These are phyloP conservation scores for Colletotrichum phormii DNA, from an alignment of 2,329 filamentous ascomycete genomes.

Conservation along the genomic window DNA sequence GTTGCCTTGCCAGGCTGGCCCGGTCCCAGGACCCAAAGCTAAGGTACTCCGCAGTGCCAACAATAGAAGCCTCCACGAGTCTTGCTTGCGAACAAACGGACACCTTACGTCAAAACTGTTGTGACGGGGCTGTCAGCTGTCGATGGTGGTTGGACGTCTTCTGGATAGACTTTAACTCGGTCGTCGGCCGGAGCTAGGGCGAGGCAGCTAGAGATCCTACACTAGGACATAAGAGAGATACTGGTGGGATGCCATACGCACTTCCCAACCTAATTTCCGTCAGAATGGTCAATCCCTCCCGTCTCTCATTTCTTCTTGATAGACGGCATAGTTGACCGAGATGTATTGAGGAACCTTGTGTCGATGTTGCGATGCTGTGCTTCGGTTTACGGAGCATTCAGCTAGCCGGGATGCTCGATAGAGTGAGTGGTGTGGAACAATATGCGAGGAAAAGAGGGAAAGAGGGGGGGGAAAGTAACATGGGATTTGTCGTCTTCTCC, in stretches of 20 bases:
- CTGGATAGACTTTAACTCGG: conserved; percentile 23
- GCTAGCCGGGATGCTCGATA: not conserved
- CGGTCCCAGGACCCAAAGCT: conserved; percentile 11
- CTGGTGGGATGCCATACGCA: conserved; percentile 13
- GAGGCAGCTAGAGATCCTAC: not conserved
- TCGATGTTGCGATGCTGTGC: conserved; percentile 19
- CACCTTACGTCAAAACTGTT: conserved; percentile 23
- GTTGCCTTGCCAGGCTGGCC: conserved; percentile 34
- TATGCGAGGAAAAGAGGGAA: not conserved
- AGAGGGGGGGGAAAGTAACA: conserved; percentile 4
- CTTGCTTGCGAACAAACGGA: not conserved
- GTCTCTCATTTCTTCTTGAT: not conserved
- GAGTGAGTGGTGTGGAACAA: not conserved
- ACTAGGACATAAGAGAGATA: not conserved
- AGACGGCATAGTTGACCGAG: not conserved
- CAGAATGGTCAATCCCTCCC: not conserved
- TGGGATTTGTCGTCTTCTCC: conserved; percentile 16
- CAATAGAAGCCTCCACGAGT: conserved; percentile 30
- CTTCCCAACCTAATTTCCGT: conserved; percentile 12
- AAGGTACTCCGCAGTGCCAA: conserved; percentile 29
- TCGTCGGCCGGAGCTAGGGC: conserved; percentile 16
- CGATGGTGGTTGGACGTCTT: not conserved
- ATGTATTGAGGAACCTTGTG: conserved; percentile 8
- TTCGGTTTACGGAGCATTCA: not conserved
- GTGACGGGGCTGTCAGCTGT: not conserved